Conservation (phyloP, 1,284 basidiomycete species). For the Sporisorium reilianum region DNA sequence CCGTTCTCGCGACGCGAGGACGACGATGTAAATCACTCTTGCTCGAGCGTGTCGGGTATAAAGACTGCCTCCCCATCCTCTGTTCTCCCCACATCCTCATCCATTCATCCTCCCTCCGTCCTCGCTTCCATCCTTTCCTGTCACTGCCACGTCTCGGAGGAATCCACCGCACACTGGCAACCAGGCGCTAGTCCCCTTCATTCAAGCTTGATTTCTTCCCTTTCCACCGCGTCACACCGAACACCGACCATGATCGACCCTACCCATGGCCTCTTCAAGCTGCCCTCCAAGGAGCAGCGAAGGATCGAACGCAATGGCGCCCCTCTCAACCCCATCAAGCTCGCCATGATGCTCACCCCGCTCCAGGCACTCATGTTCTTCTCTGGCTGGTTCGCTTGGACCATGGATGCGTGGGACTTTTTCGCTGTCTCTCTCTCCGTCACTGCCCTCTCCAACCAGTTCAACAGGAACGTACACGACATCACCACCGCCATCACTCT, state of each 20-base stretch:
- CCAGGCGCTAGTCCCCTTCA: no score
- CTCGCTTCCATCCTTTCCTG: neutral
- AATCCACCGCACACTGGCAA: neutral
- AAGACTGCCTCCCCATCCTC: neutral
- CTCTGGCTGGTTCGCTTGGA: conserved; percentile 64
- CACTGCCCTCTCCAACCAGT: conserved; percentile 30
- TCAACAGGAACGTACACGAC: conserved; percentile 28
- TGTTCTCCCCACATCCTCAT: neutral
- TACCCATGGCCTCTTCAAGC: conserved; percentile 63
- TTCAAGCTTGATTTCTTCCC: no score
- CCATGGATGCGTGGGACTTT: conserved; percentile 66
- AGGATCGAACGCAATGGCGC: conserved; percentile 56
- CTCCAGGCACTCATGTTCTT: conserved; percentile 60
- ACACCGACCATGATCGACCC: conserved; percentile 52
- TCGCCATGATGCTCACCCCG: conserved; percentile 54
- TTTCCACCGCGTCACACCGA: neutral
- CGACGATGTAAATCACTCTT: no score
- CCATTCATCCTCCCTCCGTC: neutral
- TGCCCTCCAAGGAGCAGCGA: conserved; percentile 64
- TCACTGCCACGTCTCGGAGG: neutral
- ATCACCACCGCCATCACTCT: conserved; percentile 81
- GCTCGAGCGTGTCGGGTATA: conserved; percentile 2
- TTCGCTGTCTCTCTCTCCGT: conserved; percentile 65
- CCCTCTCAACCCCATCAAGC: conserved; percentile 63
- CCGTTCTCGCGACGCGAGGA: no score